Evolutionary conservation across 192 early-diverging fungal species (phyloP).

Genomic region (Coemansia umbellata): DNA sequence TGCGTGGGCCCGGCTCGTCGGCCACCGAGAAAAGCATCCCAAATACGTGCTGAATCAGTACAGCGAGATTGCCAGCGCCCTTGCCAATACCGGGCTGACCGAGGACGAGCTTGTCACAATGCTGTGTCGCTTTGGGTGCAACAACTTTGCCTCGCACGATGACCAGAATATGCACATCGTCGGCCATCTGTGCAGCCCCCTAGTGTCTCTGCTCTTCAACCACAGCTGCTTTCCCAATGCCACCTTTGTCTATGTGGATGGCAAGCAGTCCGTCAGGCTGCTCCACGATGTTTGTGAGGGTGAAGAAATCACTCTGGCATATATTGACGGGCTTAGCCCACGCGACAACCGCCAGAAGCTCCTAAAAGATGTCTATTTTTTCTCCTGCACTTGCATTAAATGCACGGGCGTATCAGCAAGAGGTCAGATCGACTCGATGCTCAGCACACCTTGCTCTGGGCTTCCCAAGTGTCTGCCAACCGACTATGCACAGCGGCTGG

Average conservation of each 20-base stretch:
- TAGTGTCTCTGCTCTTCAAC: constrained; percentile 41
- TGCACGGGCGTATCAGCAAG: constrained; percentile 5
- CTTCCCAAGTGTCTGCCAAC: constrained; percentile 21
- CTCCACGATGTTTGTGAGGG: constrained; percentile 22
- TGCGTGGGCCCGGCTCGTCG: constrained; percentile 30
- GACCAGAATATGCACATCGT: background rate
- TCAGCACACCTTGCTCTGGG: constrained; percentile 1
- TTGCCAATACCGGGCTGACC: background rate
- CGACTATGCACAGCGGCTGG: constrained; percentile 14
- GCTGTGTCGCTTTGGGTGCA: constrained; percentile 32
- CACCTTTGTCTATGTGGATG: constrained; percentile 7
- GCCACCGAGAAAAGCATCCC: constrained; percentile 26
- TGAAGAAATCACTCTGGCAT: constrained; percentile 30
- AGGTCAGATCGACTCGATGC: constrained; percentile 18
- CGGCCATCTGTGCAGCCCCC: constrained; percentile 38
- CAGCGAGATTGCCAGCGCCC: constrained; percentile 21
- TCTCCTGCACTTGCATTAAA: constrained; percentile 29
- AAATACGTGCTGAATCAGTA: constrained; percentile 31
- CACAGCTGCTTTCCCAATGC: constrained; percentile 45
- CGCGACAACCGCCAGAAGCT: constrained; percentile 11
- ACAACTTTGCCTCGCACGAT: constrained; percentile 38
- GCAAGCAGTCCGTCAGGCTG: constrained; percentile 20
- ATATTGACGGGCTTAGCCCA: constrained; percentile 28
- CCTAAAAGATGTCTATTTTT: constrained; percentile 35
- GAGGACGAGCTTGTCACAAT: background rate